Base-by-base conservation (phyloP, 257 asterid species). In the Echium plantagineum region DNA sequence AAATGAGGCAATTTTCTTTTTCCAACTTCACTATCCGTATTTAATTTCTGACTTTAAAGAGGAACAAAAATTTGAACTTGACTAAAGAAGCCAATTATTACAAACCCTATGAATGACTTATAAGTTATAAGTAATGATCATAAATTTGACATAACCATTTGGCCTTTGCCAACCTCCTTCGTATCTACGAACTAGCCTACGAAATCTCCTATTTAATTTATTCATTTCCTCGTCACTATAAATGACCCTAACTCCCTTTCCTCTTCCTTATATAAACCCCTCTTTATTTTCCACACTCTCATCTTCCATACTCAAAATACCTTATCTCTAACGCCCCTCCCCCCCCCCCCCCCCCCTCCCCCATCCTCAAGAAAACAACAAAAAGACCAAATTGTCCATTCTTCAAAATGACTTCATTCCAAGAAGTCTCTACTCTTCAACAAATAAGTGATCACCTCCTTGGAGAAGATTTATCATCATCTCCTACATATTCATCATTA, bases 301-400 rank as follows among this genome's bases (percentile, higher is more conserved):
- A 9, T 56, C 60, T 56, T 55, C 60, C 60, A 24, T 31, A 56
- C 60, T 56, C 60, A n/a, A 42, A 42, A 28, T 3, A 42, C 49
- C 49, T 10, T 42, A 42, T 42, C 16, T 42, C 17, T 13, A 42
- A 42, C 2, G 1, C 2, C 1, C 10, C 1, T 12, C 2, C 17
- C 16, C 49, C n/a, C n/a, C n/a, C n/a, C n/a, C n/a, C n/a, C n/a
- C n/a, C n/a, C n/a, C n/a, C n/a, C n/a, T n/a, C n/a, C n/a, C n/a
- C n/a, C n/a, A n/a, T n/a, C n/a, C 49, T 42, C 17, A 42, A 42
- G 49, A 42, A 42, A 42, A 42, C 60, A 42, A 42, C 49, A 10
- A 16, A 22, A 22, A 56, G 7, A 5, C 8, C 35, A 20, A 7
- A 2, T 21, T 55, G 1, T 55, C 28, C 59, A 28, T 28, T 28